Evolutionary conservation across 768 basidiomycete species (phyloP), one percentile per base, ranked within the genome.

Genomic region (Agaricus subrufescens): DNA sequence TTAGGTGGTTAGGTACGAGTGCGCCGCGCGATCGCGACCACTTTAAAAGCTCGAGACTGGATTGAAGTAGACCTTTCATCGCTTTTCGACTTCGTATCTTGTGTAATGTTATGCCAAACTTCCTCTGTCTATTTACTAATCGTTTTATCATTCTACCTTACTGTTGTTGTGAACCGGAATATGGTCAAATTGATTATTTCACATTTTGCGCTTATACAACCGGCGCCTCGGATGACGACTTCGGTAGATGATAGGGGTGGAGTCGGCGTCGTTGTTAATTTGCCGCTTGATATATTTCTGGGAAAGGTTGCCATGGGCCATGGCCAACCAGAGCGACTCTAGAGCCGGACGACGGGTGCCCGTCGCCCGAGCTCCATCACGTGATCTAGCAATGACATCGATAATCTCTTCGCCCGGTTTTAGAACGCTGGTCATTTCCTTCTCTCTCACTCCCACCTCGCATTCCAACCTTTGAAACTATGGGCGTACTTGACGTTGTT

Each of bases 401-500:
- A 61, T 61, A 54, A 58, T 57, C 56, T 56, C 43, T 46, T 50
- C 50, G 37, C 29, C 52, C 52, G 53, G 44, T 34, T 46, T 44
- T 49, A 60, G 52, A 50, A 57, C 49, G 40, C 27, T 27, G 30
- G 34, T 31, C 31, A 45, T 53, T 55, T 4, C 34, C 43, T 31
- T 34, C 3, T 42, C 43, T 42, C 40, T 37, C 39, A 38, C 45
- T 31, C 23, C 51, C 27, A 12, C 54, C 30, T 29, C 43, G 46
- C 45, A 37, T 11, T 26, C 6, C 53, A 34, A 15, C 10, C 27
- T 19, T 25, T 25, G 45, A n/a, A 50, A 72, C 42, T 56, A 91
- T 91, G 90, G 90, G 89, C 65, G 71, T 91, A 65, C 86, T 91
- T 68, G 89, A 91, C 66, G 79, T 91, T 67, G 88, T 93, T 61